A percentile compares a stretch with the other conserved stretches of the same genome.
Evolutionary conservation across 2,329 filamentous ascomycete genomes (phyloP).

Genomic region (Cyanodermella asteris): DNA sequence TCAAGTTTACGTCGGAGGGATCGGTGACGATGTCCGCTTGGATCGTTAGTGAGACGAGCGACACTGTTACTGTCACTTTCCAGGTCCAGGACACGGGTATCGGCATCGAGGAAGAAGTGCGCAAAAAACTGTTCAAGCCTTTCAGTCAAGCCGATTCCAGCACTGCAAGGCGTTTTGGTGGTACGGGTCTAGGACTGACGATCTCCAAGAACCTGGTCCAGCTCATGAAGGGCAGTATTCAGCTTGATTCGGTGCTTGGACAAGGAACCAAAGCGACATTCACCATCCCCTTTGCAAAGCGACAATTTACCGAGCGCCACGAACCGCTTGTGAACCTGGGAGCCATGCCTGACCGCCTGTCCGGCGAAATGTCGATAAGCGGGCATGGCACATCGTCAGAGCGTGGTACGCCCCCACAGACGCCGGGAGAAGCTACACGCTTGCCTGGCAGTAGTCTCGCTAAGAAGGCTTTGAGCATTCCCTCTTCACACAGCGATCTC

Average conservation of each 20-base stretch:
- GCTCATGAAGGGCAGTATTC: slow-evolving; percentile 58
- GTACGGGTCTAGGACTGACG: slow-evolving; percentile 55
- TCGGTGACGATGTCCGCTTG: slow-evolving; percentile 43
- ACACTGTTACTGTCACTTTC: slow-evolving; percentile 47
- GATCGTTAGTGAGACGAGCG: slow-evolving; percentile 40
- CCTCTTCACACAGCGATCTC: too few relatives aligned
- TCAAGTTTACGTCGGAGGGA: slow-evolving; percentile 52
- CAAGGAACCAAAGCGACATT: slow-evolving; percentile 54
- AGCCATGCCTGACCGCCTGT: slow-evolving; percentile 44
- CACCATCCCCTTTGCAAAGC: slow-evolving; percentile 56
- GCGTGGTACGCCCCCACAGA: slow-evolving; percentile 3
- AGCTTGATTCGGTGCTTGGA: slow-evolving; percentile 43
- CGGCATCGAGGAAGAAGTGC: slow-evolving; percentile 58
- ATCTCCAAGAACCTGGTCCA: slow-evolving; percentile 66
- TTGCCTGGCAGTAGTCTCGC: not conserved
- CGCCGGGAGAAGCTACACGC: slow-evolving; percentile 2
- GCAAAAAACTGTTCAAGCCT: slow-evolving; percentile 51
- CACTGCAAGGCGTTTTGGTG: slow-evolving; percentile 56
- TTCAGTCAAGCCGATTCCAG: slow-evolving; percentile 68
- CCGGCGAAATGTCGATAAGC: slow-evolving; percentile 11
- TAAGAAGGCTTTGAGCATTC: not conserved
- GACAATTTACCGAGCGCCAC: slow-evolving; percentile 26
- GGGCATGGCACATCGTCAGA: slow-evolving; percentile 4
- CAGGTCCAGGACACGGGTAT: slow-evolving; percentile 59
- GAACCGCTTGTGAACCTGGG: slow-evolving; percentile 38